A percentile compares a stretch with the other conserved stretches of the same genome.
Conservation (phyloP, 371 early-diverging fungal genomes). For the Caulochytrium protostelioides region DNA sequence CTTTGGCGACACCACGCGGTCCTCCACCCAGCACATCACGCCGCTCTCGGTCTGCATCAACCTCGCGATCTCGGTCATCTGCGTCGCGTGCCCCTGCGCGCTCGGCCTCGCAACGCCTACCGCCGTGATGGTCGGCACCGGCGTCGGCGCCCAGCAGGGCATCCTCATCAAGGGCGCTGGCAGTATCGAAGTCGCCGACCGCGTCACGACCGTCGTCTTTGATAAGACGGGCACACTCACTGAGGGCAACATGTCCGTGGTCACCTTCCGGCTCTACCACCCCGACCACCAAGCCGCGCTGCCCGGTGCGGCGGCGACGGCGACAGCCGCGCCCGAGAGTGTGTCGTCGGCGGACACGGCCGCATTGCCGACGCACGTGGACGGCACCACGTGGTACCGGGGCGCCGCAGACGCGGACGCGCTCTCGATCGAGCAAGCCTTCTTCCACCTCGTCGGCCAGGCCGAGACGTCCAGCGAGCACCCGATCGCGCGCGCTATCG, state of each 20-base stretch:
- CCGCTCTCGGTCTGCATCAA: conserved; percentile 62
- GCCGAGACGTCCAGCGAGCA: conserved; percentile 73
- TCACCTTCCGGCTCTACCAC: too few species aligned
- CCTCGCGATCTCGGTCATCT: conserved; percentile 78
- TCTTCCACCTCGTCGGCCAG: conserved; percentile 40
- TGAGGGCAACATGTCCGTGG: conserved; percentile 53
- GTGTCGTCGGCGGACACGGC: conserved; percentile 1
- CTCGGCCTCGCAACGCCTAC: conserved; percentile 88
- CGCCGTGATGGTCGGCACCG: conserved; percentile 95
- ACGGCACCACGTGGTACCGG: too few species aligned
- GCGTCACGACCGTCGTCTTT: conserved; percentile 65
- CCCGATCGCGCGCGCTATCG: conserved; percentile 62
- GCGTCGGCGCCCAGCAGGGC: conserved; percentile 75
- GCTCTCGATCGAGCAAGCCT: conserved; percentile 14
- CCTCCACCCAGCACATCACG: conserved; percentile 35
- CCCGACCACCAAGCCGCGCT: conserved; percentile 6
- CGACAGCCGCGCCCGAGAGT: neutral
- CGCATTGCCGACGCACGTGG: too few species aligned
- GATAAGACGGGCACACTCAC: conserved; percentile 96
- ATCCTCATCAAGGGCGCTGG: conserved; percentile 70
- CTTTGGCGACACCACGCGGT: conserved; percentile 28
- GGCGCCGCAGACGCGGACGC: too few species aligned
- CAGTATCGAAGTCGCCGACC: conserved; percentile 58
- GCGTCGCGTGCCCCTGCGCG: conserved; percentile 94
- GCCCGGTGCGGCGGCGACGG: conserved; percentile 2